Percentiles rank a stretch among this genome's conserved stretches.
Conservation (phyloP, 2,329 filamentous ascomycete species). For the Mycosphaerella sp. region DNA sequence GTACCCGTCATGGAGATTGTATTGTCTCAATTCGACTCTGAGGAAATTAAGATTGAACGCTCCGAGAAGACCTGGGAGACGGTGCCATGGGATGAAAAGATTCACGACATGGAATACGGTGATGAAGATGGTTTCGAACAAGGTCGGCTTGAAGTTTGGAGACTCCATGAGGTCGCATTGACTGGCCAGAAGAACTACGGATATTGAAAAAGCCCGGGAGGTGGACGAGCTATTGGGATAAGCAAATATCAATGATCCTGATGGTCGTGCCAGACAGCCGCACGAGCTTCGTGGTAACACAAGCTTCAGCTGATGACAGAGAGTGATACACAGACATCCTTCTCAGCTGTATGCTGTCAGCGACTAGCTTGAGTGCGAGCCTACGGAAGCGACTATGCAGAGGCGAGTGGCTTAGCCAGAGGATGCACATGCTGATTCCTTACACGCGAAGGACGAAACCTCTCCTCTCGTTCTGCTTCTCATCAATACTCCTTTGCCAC, state of each 20-base stretch:
- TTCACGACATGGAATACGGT: conserved; percentile 37
- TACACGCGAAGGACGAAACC: no score
- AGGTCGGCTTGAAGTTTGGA: not conserved
- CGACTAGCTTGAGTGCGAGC: not conserved
- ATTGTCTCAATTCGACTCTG: conserved; percentile 40
- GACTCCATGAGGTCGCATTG: not conserved
- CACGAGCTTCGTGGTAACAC: not conserved
- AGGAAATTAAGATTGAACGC: conserved; percentile 40
- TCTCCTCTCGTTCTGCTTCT: no score
- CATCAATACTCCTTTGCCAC: no score
- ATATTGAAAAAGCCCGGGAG: no score
- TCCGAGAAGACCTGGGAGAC: conserved; percentile 38
- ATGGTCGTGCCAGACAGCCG: no score
- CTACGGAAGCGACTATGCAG: not conserved
- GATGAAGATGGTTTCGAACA: not conserved
- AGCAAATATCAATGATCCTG: no score
- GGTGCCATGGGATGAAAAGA: conserved; percentile 40
- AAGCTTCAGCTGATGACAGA: not conserved
- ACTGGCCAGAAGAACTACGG: no score
- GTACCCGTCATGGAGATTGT: conserved; percentile 44
- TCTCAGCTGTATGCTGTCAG: not conserved
- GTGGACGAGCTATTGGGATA: no score
- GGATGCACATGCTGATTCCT: not conserved
- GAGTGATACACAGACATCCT: not conserved
- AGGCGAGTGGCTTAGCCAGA: no score